Percentiles rank a stretch among this genome's conserved stretches.
These are phyloP conservation scores for Metarhizium guizhouense DNA, from an alignment of 2,329 filamentous ascomycete species.

Conservation along the genomic window DNA sequence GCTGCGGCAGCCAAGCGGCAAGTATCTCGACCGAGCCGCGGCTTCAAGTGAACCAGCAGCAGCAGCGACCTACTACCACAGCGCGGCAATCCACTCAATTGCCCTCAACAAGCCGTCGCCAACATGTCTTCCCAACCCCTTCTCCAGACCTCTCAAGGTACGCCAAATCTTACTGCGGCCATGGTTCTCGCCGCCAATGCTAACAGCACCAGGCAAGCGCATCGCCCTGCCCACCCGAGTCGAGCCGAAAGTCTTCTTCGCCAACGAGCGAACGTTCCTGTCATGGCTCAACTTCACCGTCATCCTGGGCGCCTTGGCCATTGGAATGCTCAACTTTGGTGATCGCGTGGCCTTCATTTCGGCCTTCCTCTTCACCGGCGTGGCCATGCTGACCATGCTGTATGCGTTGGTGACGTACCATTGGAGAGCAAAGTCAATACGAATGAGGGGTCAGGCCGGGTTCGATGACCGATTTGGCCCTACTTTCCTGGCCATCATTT, in stretches of 20 bases:
- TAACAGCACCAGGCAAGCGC: conserved; percentile 69
- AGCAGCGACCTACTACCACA: background rate
- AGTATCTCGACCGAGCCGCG: background rate
- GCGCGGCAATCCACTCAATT: background rate
- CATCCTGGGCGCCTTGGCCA: conserved; percentile 89
- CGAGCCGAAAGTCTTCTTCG: conserved; percentile 99
- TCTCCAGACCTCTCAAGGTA: conserved; percentile 87
- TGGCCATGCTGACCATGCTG: conserved; percentile 90
- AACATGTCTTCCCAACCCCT: conserved; percentile 94
- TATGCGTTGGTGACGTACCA: conserved; percentile 95
- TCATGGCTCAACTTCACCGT: conserved; percentile 99
- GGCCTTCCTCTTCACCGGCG: conserved; percentile 85
- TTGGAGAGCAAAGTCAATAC: conserved; percentile 90
- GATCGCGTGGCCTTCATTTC: conserved; percentile 91
- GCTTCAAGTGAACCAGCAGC: background rate
- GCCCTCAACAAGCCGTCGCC: conserved; percentile 6
- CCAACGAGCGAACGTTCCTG: conserved; percentile 97
- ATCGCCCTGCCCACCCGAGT: conserved; percentile 96
- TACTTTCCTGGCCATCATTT: conserved; percentile 76
- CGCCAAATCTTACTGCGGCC: background rate
- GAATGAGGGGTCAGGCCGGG: conserved; percentile 82
- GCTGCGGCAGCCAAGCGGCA: background rate
- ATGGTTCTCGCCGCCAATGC: conserved; percentile 13
- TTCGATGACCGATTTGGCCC: conserved; percentile 96
- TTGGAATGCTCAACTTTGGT: conserved; percentile 97